Evolutionary conservation across 2,329 filamentous ascomycete species (phyloP).

Genomic region (Phialocephala subalpina): DNA sequence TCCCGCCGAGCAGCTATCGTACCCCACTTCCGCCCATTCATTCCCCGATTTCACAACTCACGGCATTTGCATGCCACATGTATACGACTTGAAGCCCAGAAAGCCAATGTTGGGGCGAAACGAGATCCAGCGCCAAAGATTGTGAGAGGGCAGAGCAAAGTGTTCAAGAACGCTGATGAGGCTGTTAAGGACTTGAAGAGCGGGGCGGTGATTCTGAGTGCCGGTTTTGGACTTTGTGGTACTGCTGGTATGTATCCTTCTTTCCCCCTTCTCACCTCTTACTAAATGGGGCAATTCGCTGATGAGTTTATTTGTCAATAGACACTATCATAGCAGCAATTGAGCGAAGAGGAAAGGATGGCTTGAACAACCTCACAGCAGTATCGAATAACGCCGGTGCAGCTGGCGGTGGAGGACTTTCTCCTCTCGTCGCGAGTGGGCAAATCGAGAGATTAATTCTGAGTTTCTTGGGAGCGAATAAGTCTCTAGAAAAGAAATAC

Average conservation of each 20-base stretch:
- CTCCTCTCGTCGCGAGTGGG: conserved; percentile 71
- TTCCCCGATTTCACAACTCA: conserved; percentile 15
- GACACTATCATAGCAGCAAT: conserved; percentile 79
- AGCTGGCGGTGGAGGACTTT: conserved; percentile 72
- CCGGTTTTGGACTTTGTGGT: conserved; percentile 84
- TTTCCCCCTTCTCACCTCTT: conserved; percentile 7
- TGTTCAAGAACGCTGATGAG: conserved; percentile 40
- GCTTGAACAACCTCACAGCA: conserved; percentile 68
- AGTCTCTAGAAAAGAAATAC: conserved; percentile 77
- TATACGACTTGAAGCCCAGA: conserved; percentile 26
- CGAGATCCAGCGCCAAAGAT: conserved; percentile 36
- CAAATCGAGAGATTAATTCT: conserved; percentile 77
- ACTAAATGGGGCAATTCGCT: not conserved
- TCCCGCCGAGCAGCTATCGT: conserved; percentile 24
- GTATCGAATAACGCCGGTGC: conserved; percentile 84
- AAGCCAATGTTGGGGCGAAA: conserved; percentile 35
- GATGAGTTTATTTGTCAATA: conserved; percentile 36
- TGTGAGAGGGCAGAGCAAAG: conserved; percentile 35
- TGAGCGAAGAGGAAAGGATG: conserved; percentile 63
- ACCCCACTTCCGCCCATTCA: conserved; percentile 23
- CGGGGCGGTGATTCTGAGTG: conserved; percentile 75
- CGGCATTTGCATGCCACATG: conserved; percentile 31
- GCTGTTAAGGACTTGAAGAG: conserved; percentile 50
- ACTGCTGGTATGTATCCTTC: conserved; percentile 63
- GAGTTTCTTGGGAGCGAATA: conserved; percentile 81